These are phyloP conservation scores for Apiospora arundinis DNA, from an alignment of 2,329 filamentous ascomycete genomes.

Conservation along the genomic window DNA sequence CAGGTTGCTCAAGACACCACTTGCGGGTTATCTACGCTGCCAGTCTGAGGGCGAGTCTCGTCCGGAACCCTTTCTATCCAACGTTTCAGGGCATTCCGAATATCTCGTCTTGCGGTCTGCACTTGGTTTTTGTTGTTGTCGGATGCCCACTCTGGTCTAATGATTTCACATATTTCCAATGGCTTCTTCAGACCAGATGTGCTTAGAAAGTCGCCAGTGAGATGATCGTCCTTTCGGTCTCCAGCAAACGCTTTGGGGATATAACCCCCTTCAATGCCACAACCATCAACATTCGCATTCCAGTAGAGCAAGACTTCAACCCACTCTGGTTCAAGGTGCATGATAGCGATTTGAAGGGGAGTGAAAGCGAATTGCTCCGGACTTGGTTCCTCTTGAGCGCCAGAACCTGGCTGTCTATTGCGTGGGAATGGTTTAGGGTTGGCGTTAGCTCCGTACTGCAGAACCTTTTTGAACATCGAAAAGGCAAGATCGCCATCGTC, in stretches of 20 bases:
- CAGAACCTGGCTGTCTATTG: background rate
- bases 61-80: background rate
- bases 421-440: slow-evolving; percentile 29
- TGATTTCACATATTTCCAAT: background rate
- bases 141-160: background rate
- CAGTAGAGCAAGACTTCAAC: slow-evolving; percentile 29
- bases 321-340: slow-evolving; percentile 30
- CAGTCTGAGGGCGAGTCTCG: background rate
- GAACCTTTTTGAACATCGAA: slow-evolving; percentile 30
- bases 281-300: background rate
- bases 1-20: background rate
- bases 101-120: background rate
- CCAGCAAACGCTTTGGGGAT: slow-evolving; percentile 16
- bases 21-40: background rate
- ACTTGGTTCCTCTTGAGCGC: background rate
- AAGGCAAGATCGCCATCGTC: slow-evolving; percentile 26
- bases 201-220: background rate
- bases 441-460: slow-evolving; percentile 27
- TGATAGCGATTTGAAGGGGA: slow-evolving; percentile 31
- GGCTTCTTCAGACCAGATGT: background rate
- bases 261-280: slow-evolving; percentile 21
- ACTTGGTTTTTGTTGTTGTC: background rate
- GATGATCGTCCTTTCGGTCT: background rate
- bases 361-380: slow-evolving; percentile 26
- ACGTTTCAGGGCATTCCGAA: background rate